These are phyloP conservation scores for Stellera chamaejasme DNA, from an alignment of 345 rosid species.

Conservation along the genomic window DNA sequence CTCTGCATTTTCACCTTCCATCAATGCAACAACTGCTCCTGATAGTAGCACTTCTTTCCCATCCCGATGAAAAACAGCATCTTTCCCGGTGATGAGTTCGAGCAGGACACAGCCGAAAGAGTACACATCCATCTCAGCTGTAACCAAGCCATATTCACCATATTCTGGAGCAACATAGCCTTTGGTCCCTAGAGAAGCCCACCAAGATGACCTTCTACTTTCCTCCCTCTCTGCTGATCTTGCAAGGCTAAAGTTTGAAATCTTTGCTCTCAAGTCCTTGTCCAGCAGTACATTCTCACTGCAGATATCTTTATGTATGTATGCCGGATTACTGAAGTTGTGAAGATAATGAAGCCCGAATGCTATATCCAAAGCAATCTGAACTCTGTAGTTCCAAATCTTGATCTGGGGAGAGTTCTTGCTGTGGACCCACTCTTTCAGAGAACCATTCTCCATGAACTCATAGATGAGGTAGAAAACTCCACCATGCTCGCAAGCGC, in stretches of 20 bases:
- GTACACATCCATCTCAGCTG: slow-evolving; percentile 32
- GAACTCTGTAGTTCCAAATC: slow-evolving; percentile 27
- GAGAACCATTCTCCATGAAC: slow-evolving; percentile 27
- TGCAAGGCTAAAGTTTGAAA: slow-evolving; percentile 31
- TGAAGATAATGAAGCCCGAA: slow-evolving; percentile 41
- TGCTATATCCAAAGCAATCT: slow-evolving; percentile 41
- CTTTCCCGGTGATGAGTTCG: slow-evolving; percentile 34
- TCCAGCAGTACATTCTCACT: slow-evolving; percentile 29
- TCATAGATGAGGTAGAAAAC: slow-evolving; percentile 35
- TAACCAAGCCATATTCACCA: slow-evolving; percentile 25
- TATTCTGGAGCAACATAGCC: slow-evolving; percentile 44
- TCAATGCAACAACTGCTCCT: slow-evolving; percentile 10
- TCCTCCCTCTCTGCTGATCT: slow-evolving; percentile 22
- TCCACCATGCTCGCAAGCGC: slow-evolving; percentile 25
- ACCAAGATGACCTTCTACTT: slow-evolving; percentile 12
- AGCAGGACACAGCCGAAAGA: slow-evolving; percentile 40
- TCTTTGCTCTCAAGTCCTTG: slow-evolving; percentile 31
- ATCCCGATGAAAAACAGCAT: slow-evolving; percentile 20
- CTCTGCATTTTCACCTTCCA: slow-evolving; percentile 18
- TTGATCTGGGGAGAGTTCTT: slow-evolving; percentile 6
- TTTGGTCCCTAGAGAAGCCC: slow-evolving; percentile 20
- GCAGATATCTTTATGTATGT: slow-evolving; percentile 35
- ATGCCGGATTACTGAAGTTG: slow-evolving; percentile 31
- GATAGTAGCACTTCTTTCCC: slow-evolving; percentile 19
- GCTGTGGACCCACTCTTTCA: slow-evolving; percentile 28